Percentiles rank a stretch among this genome's conserved stretches.
phyloP scores from a whole-genome alignment of 371 early-diverging fungal species.

The Gilbertella persicaria region DNA sequence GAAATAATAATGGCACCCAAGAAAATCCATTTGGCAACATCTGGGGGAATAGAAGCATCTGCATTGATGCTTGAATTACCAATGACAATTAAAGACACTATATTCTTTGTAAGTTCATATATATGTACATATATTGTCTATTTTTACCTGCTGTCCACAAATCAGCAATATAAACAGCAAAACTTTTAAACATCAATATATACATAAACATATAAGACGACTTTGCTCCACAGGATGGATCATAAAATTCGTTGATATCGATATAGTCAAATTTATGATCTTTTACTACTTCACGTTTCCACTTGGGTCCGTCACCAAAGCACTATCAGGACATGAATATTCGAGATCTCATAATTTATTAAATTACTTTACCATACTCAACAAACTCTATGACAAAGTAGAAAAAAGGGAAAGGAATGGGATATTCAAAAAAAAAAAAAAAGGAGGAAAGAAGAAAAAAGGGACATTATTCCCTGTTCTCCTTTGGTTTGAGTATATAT shows the following conservation, averaged over 20 bases:
- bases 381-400: no score
- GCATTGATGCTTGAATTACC: conserved; percentile 59
- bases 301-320: conserved; percentile 49
- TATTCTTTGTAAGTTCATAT: background rate
- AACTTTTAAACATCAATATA: conserved; percentile 72
- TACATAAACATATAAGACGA: conserved; percentile 67
- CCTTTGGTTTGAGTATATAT: no score
- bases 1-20: conserved; percentile 74
- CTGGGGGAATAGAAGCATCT: conserved; percentile 49
- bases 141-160: conserved; percentile 65
- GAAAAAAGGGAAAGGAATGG: no score
- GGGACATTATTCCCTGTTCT: no score
- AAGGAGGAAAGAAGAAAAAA: no score
- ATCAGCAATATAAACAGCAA: conserved; percentile 77
- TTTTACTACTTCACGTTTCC: conserved; percentile 82
- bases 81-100: conserved; percentile 30
- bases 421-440: no score
- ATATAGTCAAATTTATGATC: conserved; percentile 93
- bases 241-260: conserved; percentile 80
- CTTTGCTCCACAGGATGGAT: conserved; percentile 47
- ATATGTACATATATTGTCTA: conserved; percentile 15
- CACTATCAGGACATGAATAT: conserved; percentile 10
- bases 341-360: no score
- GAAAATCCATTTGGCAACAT: conserved; percentile 64
- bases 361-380: no score